phyloP scores from a whole-genome alignment of 495 filamentous ascomycete species.

The Polyplosphaeria fusca region DNA sequence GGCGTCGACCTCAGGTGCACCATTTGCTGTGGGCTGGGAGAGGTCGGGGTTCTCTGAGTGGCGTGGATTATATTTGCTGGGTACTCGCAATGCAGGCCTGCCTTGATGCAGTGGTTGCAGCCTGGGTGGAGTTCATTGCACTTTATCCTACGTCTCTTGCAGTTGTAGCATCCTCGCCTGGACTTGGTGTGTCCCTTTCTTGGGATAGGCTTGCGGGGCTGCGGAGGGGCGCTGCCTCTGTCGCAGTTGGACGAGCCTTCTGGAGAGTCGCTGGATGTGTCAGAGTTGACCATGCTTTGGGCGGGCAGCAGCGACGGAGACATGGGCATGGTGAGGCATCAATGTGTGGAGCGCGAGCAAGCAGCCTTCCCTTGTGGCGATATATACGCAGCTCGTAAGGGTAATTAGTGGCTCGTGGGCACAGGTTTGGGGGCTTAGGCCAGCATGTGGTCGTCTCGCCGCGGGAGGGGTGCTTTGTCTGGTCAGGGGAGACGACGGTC shows the following conservation, averaged over 20 bases:
- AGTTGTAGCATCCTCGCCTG: slow-evolving; percentile 61
- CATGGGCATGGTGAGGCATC: not conserved
- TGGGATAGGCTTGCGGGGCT: slow-evolving; percentile 34
- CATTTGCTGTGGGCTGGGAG: slow-evolving; percentile 27
- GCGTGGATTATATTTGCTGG: slow-evolving; percentile 43
- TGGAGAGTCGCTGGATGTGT: slow-evolving; percentile 26
- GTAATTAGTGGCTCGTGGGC: slow-evolving; percentile 19
- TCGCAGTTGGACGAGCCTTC: slow-evolving; percentile 3
- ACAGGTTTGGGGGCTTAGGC: slow-evolving; percentile 28
- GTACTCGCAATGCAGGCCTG: slow-evolving; percentile 57
- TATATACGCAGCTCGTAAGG: slow-evolving; percentile 23
- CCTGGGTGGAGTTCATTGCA: slow-evolving; percentile 59
- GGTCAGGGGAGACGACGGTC: slow-evolving; percentile 7
- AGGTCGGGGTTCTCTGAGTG: slow-evolving; percentile 2
- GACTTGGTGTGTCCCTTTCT: slow-evolving; percentile 56
- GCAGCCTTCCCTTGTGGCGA: slow-evolving; percentile 9
- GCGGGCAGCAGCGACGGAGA: slow-evolving; percentile 15
- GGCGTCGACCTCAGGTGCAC: slow-evolving; percentile 27
- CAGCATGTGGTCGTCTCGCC: slow-evolving; percentile 9
- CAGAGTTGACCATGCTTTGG: slow-evolving; percentile 15
- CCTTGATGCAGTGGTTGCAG: slow-evolving; percentile 58
- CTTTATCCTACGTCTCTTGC: slow-evolving; percentile 63
- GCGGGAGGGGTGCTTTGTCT: not conserved
- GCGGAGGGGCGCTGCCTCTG: slow-evolving; percentile 8
- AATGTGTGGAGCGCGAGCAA: not conserved